A percentile compares a stretch with the other conserved stretches of the same genome.
Evolutionary conservation across 2,329 filamentous ascomycete species (phyloP).

Genomic region (Hypoxylon sp.): DNA sequence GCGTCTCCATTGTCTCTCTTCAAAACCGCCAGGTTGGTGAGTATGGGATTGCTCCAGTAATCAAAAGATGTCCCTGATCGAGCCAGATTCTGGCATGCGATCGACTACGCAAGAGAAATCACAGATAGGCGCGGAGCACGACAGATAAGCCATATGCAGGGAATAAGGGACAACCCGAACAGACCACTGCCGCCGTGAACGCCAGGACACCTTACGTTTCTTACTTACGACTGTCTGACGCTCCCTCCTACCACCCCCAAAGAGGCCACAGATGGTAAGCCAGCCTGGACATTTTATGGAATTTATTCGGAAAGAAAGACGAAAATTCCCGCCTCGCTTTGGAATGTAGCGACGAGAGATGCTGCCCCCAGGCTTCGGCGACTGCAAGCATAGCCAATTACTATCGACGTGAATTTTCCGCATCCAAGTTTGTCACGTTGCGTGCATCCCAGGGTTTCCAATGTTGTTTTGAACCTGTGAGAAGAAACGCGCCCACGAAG

Average conservation of each 20-base stretch:
- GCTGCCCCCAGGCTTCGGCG: slow-evolving; percentile 14
- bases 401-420: slow-evolving; percentile 41
- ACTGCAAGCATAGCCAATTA: slow-evolving; percentile 45
- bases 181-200: slow-evolving; percentile 29
- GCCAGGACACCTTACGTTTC: slow-evolving; percentile 26
- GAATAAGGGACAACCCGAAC: slow-evolving; percentile 24
- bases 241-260: slow-evolving; percentile 5
- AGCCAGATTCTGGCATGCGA: slow-evolving; percentile 31
- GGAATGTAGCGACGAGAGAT: slow-evolving; percentile 10
- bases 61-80: slow-evolving; percentile 20
- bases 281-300: slow-evolving; percentile 18
- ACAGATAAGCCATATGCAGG: slow-evolving; percentile 28
- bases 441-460: slow-evolving; percentile 45
- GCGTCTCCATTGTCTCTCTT: slow-evolving; percentile 14
- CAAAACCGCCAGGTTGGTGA: slow-evolving; percentile 27
- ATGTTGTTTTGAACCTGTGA: slow-evolving; percentile 51
- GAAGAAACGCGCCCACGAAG: slow-evolving; percentile 51
- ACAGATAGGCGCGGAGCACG: slow-evolving; percentile 43
- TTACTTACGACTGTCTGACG: slow-evolving; percentile 26
- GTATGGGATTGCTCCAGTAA: slow-evolving; percentile 22
- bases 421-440: slow-evolving; percentile 45
- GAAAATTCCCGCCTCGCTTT: slow-evolving; percentile 33
- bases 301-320: slow-evolving; percentile 29
- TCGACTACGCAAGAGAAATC: slow-evolving; percentile 31
- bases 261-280: slow-evolving; percentile 12